Evolutionary conservation across 2,329 filamentous ascomycete species (phyloP).

Genomic region (Colletotrichum lini): DNA sequence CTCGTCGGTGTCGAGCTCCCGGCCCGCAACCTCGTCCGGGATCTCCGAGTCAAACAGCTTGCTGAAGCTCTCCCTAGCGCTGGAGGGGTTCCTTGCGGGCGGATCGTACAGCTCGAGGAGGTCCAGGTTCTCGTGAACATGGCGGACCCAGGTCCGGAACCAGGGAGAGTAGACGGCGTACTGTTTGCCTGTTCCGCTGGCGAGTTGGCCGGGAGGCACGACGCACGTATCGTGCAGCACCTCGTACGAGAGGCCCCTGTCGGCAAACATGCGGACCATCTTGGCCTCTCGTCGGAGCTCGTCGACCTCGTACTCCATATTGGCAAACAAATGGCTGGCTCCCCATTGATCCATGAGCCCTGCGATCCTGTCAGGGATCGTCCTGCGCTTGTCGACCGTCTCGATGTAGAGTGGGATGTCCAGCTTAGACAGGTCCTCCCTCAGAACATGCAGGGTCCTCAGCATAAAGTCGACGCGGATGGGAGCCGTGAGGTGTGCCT

Average conservation of each 20-base stretch:
- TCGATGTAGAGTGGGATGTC: slow-evolving; percentile 86
- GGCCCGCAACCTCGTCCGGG: slow-evolving; percentile 74
- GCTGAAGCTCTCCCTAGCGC: slow-evolving; percentile 60
- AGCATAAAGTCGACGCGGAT: slow-evolving; percentile 85
- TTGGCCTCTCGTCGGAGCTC: slow-evolving; percentile 84
- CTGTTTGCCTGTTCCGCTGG: slow-evolving; percentile 79
- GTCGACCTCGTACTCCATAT: slow-evolving; percentile 93
- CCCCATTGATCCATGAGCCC: slow-evolving; percentile 80
- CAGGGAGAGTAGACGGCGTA: slow-evolving; percentile 90
- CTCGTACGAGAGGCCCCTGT: slow-evolving; percentile 77
- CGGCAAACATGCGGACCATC: slow-evolving; percentile 72
- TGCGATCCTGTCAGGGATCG: slow-evolving; percentile 73
- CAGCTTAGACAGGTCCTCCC: slow-evolving; percentile 75
- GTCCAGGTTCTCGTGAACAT: slow-evolving; percentile 79
- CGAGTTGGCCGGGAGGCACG: slow-evolving; percentile 79
- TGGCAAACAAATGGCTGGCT: slow-evolving; percentile 82
- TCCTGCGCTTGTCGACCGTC: slow-evolving; percentile 75
- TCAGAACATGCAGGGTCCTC: slow-evolving; percentile 77
- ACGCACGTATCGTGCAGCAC: slow-evolving; percentile 86
- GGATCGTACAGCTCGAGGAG: slow-evolving; percentile 74
- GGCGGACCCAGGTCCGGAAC: slow-evolving; percentile 82
- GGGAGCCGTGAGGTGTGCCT: slow-evolving; percentile 82
- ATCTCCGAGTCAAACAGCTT: slow-evolving; percentile 73
- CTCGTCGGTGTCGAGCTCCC: slow-evolving; percentile 68
- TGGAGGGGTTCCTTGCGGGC: slow-evolving; percentile 53